These are phyloP conservation scores for Verbascum thapsus DNA, from an alignment of 257 asterid species.

Conservation along the genomic window DNA sequence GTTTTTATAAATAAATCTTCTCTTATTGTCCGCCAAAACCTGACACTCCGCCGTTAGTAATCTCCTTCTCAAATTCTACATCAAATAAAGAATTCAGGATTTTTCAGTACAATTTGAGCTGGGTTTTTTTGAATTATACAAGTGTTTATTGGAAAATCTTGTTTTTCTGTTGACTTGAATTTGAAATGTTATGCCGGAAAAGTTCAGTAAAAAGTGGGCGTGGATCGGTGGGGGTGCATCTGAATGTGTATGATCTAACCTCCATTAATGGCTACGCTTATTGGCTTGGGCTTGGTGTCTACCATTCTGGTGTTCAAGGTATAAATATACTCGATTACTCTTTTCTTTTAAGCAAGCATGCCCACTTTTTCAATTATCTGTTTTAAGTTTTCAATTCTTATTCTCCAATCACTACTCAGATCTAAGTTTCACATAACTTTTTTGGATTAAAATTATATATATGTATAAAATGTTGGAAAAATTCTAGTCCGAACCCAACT, in stretches of 20 bases:
- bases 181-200: conserved; percentile 71
- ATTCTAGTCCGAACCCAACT: neutral
- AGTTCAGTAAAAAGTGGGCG: conserved; percentile 45
- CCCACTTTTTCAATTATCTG: neutral
- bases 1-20: too few species aligned
- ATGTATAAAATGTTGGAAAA: neutral
- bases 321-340: neutral
- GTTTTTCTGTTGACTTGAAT: neutral
- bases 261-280: conserved; percentile 76
- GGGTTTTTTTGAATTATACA: too few species aligned
- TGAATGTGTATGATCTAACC: conserved; percentile 81
- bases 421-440: conserved; percentile 23
- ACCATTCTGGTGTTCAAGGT: conserved; percentile 92
- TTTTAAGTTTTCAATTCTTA: neutral
- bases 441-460: neutral
- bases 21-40: too few species aligned
- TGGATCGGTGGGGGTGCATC: conserved; percentile 69
- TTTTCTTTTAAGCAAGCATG: neutral
- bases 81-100: neutral
- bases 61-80: too few species aligned
- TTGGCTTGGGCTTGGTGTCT: conserved; percentile 89
- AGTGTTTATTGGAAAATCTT: too few species aligned
- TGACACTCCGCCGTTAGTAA: too few species aligned
- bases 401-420: conserved; percentile 25
- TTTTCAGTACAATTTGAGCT: neutral